Evolutionary conservation across 2,329 filamentous ascomycete species (phyloP), one percentile per base, ranked within the genome.

Genomic region (Penicillium sp.): DNA sequence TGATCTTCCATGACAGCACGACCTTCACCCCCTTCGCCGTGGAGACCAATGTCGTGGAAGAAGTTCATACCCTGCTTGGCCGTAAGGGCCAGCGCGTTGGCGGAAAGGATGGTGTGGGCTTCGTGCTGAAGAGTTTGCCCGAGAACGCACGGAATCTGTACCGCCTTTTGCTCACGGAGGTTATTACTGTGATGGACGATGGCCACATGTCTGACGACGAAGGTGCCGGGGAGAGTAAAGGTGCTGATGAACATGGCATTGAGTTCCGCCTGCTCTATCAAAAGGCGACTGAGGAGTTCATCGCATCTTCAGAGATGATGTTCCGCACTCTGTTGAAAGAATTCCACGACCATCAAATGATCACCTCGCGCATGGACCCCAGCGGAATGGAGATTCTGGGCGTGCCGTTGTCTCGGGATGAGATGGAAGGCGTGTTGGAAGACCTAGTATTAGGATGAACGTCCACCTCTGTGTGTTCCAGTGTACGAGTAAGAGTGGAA

Each of bases 271-370:
- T 92, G 69, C 78, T 99, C 66, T 99, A 98, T 74, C 93, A 96
- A 75, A 97, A 97, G 80, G 93, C 95, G 2, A 90, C 94, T 5
- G 93, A 97, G 78, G 93, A 97, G 73, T 98, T 99, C 76, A 95
- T 99, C 54, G 97, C 94, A 76, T 95, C 91, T 70, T 97, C 91
- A 63, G 95, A 98, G 80, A 93, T 98, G 86, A 93, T 92, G 65
- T 98, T 98, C 80, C 86, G 95, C 63, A 97, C 93, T 28, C 77
- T 99, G 74, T 79, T 99, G 65, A 98, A 98, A 80, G 95, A 99
- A 85, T 95, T 99, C 76, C 92, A 97, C 75, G 95, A 99, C 72
- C 95, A 99, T 81, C 92, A 97, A 73, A 98, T 99, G 88, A 91
- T 99, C 65, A 92, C 92, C 59, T 96, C 91, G 64, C 87, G 89